Conservation (phyloP, 2,329 filamentous ascomycete species). For the Lecanicillium sp. region DNA sequence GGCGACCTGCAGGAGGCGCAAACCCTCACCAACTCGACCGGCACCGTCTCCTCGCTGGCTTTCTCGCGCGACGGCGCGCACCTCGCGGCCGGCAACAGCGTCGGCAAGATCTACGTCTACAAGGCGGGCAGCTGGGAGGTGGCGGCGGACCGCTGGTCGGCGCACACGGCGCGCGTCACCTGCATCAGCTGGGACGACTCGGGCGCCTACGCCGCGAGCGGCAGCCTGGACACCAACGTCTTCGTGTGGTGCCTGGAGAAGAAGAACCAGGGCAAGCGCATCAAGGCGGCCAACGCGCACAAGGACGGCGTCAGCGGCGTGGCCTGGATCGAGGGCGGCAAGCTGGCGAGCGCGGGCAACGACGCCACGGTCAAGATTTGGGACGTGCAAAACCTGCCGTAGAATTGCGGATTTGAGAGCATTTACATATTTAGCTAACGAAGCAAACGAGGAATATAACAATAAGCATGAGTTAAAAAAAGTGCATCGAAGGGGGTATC, state of each 20-base stretch:
- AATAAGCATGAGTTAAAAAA: too few relatives aligned
- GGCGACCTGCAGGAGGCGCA: constrained; percentile 49
- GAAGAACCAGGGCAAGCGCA: constrained; percentile 71
- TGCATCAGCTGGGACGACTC: constrained; percentile 68
- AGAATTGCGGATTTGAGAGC: not conserved
- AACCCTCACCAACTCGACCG: constrained; percentile 61
- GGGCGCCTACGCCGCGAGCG: constrained; percentile 74
- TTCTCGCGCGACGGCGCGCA: constrained; percentile 75
- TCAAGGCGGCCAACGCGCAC: constrained; percentile 83
- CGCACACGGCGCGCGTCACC: constrained; percentile 53
- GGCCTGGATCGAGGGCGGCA: constrained; percentile 65
- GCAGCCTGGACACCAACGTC: constrained; percentile 83
- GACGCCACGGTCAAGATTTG: constrained; percentile 92
- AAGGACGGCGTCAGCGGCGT: constrained; percentile 93
- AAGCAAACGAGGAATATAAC: not conserved
- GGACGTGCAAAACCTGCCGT: constrained; percentile 38
- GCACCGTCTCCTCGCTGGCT: constrained; percentile 69
- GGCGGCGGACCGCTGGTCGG: constrained; percentile 67
- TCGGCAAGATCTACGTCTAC: constrained; percentile 85
- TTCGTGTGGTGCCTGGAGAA: constrained; percentile 84
- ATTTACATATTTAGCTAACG: not conserved
- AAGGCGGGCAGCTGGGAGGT: constrained; percentile 55
- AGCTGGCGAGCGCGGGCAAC: constrained; percentile 72
- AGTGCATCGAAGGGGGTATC: too few relatives aligned
- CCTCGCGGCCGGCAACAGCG: constrained; percentile 74